phyloP scores from a whole-genome alignment of 768 basidiomycete genomes.

The Tephrocybe sp. region DNA sequence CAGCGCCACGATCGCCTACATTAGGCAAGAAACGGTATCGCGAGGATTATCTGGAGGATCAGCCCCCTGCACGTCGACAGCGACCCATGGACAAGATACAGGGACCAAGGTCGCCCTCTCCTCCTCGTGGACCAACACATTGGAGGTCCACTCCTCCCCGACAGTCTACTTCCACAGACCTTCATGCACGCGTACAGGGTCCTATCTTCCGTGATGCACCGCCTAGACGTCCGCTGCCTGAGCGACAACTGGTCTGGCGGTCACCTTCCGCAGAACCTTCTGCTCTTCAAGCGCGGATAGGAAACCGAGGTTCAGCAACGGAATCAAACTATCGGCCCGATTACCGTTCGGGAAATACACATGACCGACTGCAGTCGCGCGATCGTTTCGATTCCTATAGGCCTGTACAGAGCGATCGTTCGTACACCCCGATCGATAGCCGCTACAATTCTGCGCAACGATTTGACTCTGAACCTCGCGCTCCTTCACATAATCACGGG shows the following conservation, averaged over 20 bases:
- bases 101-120: slow-evolving; percentile 1
- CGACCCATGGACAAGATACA: slow-evolving; percentile 12
- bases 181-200: slow-evolving; percentile 1
- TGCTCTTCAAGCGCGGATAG: slow-evolving; percentile 17
- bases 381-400: neutral
- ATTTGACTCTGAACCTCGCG: slow-evolving; percentile 3
- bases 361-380: slow-evolving; percentile 4
- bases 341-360: slow-evolving; percentile 4
- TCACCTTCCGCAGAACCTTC: slow-evolving; percentile 21
- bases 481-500: neutral
- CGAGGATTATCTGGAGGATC: slow-evolving; percentile 16
- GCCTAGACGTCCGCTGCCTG: neutral
- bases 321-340: slow-evolving; percentile 16
- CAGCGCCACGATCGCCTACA: neutral
- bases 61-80: slow-evolving; percentile 19
- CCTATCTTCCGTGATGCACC: neutral
- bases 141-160: slow-evolving; percentile 1
- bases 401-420: neutral
- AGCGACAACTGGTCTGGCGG: slow-evolving; percentile 9
- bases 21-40: slow-evolving; percentile 20
- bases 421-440: neutral
- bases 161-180: neutral
- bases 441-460: slow-evolving; percentile 1
- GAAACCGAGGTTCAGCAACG: slow-evolving; percentile 6
- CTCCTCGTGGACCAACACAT: neutral